These are phyloP conservation scores for Paramecium tetraurelia DNA, from an alignment of 73 alveolate species.

Conservation along the genomic window DNA sequence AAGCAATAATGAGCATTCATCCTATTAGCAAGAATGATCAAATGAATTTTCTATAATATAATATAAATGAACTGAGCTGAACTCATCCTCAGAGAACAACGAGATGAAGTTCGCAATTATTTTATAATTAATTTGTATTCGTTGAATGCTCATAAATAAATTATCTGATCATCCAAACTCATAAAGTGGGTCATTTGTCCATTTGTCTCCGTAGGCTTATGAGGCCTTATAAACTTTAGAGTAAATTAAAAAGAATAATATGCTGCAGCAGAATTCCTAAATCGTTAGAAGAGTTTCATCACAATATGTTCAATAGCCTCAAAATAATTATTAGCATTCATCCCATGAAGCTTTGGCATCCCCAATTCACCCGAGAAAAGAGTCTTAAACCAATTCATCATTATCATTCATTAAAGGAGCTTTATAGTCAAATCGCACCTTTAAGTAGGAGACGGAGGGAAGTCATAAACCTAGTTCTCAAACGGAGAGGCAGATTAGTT, in stretches of 20 bases:
- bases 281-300: constrained; percentile 50
- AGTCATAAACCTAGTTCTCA: constrained; percentile 23
- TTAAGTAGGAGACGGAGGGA: background rate
- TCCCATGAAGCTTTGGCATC: background rate
- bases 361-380: background rate
- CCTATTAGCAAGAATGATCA: no score
- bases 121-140: constrained; percentile 8
- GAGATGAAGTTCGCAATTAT: background rate
- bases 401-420: background rate
- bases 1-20: no score
- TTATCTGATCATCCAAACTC: constrained; percentile 7
- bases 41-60: background rate
- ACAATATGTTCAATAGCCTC: background rate
- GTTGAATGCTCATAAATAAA: constrained; percentile 24
- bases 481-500: background rate
- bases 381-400: background rate
- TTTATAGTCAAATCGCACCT: background rate
- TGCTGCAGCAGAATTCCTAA: background rate
- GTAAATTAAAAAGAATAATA: background rate
- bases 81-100: background rate
- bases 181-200: background rate
- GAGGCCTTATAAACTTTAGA: constrained; percentile 45
- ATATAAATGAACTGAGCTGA: background rate
- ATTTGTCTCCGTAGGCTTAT: constrained; percentile 32
- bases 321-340: background rate